A percentile compares a stretch with the other conserved stretches of the same genome.
These are phyloP conservation scores for Vaccinium corymbosum DNA, from an alignment of 148 eudicot species.

Conservation along the genomic window DNA sequence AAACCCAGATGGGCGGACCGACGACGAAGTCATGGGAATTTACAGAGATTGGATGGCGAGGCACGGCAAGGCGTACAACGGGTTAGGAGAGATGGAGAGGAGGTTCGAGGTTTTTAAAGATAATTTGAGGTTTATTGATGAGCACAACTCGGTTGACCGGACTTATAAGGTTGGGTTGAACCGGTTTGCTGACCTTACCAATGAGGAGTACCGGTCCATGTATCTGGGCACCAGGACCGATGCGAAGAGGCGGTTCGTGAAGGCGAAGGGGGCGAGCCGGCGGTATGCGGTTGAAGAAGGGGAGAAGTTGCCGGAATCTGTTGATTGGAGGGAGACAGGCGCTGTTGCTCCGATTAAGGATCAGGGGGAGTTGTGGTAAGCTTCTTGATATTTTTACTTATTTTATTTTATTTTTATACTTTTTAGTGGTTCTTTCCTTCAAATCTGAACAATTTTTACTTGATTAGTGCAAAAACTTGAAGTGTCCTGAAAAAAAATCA, in stretches of 20 bases:
- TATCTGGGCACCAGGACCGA: conserved; percentile 59
- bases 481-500: no score
- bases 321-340: conserved; percentile 78
- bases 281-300: conserved; percentile 47
- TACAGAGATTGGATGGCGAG: conserved; percentile 59
- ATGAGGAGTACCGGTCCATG: conserved; percentile 64
- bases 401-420: not conserved
- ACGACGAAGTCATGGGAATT: conserved; percentile 47
- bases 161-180: conserved; percentile 65
- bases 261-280: conserved; percentile 40
- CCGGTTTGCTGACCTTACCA: conserved; percentile 78
- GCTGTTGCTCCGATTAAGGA: conserved; percentile 78
- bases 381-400: not conserved
- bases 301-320: conserved; percentile 54
- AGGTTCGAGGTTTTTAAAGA: conserved; percentile 69
- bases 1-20: conserved; percentile 24
- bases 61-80: conserved; percentile 68
- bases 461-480: no score
- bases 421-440: not conserved
- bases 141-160: conserved; percentile 51
- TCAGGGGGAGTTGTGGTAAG: conserved; percentile 89
- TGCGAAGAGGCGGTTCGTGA: conserved; percentile 32
- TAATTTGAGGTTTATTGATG: conserved; percentile 65
- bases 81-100: conserved; percentile 40
- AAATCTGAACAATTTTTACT: no score